Base-by-base conservation (phyloP, 164 flowering plant species). In the Annona cherimola region DNA sequence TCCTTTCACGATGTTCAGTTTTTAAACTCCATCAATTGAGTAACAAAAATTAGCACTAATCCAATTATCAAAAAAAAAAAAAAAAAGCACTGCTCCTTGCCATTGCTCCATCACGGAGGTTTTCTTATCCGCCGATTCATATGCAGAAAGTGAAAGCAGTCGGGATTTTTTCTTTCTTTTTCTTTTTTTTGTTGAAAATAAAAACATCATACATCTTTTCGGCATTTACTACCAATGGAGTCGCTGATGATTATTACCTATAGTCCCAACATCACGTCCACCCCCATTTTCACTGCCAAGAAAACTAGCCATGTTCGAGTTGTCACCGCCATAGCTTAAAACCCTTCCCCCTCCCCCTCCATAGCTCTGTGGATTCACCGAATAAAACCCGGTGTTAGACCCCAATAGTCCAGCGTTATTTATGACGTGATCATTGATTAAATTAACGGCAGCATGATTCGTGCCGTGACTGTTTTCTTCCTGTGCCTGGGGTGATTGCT, bases 361-460 rank as follows among this genome's bases (percentile, higher is more conserved):
- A 45, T 43, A 45, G 16, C 12, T 45, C 43, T 18, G 45, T 1
- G 69, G n/a, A 19, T 2, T 67, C 45, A 72, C 45, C 7, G 79
- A 74, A 61, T 71, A 73, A 61, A 78, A 69, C 40, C 83, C 77
- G 6, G 71, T 63, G 45, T 75, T 60, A 67, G 61, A 77, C 57
- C 67, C 26, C 19, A 14, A 55, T 61, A 67, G 40, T 14, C 63
- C 70, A 1, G 12, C 20, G 54, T 55, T 40, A 18, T 4, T 65
- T 3, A 42, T 43, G 1, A 40, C 7, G 4, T 69, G 7, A 42
- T 63, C 46, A 35, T 60, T 8, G 39, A 8, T 45, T 35, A 43
- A n/a, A 63, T 39, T 70, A 18, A 5, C 66, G 44, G 40, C 60
- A 35, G 5, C 18, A 46, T 59, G 55, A 76, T 4, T 18, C 55